Base-by-base conservation (phyloP, 176 grass and related monocot species). In the Oryza meyeriana region DNA sequence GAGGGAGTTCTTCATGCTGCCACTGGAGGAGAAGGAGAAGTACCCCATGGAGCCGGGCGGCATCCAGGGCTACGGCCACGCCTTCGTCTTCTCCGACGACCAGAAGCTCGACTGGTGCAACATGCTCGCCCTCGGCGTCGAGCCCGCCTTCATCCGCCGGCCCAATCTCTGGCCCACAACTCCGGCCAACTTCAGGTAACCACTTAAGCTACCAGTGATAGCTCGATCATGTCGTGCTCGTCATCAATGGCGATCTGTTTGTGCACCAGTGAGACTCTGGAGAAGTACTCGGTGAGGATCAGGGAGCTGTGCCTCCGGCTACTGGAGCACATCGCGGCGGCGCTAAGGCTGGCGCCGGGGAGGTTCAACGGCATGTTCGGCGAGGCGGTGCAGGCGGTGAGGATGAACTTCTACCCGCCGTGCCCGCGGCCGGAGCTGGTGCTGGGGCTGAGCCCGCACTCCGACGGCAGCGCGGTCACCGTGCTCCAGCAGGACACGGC, bases 61-160 rank as follows among this genome's bases (percentile, higher is more conserved):
- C 36, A 93, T 95, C 71, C 93, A 93, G 71, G 96, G 89, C 3
- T 95, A 98, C 72, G 96, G 96, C 63, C 93, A 95, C 33, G 93
- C 91, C 32, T 98, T 99, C 58, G 85, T 95, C 74, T 99, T 99
- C 93, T 91, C 89, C 24, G 91, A 93, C 36, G 96, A 95, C 12
- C 89, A 95, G 93, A 98, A 98, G 79, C 90, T 98, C 5, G 93
- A 98, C 64, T 95, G 93, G 95, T 88, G 86, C 88, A 91, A 98
- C 92, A 94, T 98, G 95, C 88, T 93, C 18, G 50, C 50, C 50
- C 50, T 55, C 20, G 50, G 50, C 18, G 50, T 55, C 50, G 50
- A 55, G 50, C 50, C 50, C 6, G 50, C 50, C 50, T 22, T 55
- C 50, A 55, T 55, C 50, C 50, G 50, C 50, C 50, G 50, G 2